Conservation (phyloP, 192 early-diverging fungal genomes). For the Umbelopsis isabellina region DNA sequence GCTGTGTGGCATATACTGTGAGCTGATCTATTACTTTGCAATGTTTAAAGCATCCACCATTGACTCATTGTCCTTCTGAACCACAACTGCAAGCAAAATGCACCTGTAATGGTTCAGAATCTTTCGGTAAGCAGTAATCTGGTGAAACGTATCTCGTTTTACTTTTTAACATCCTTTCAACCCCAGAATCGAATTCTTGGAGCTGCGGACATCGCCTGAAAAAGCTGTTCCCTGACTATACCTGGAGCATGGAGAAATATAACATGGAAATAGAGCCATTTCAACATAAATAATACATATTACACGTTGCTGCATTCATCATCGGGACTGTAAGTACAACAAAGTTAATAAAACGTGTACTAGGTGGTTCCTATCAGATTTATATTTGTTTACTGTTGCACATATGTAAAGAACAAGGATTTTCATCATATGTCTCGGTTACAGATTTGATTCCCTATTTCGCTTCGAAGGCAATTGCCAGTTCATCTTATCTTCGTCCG, state of each 20-base stretch:
- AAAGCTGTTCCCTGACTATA: not conserved
- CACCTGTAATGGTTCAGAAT: constrained; percentile 19
- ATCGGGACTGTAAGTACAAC: too few species aligned
- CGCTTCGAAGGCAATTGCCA: too few species aligned
- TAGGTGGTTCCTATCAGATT: too few species aligned
- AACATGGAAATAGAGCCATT: not conserved
- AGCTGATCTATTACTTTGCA: not conserved
- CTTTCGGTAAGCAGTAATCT: constrained; percentile 9
- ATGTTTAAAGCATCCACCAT: constrained; percentile 50
- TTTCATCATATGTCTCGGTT: too few species aligned
- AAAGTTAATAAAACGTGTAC: too few species aligned
- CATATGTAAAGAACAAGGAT: too few species aligned
- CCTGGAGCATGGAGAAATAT: not conserved
- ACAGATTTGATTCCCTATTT: too few species aligned
- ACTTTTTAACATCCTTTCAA: not conserved
- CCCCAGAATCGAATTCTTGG: not conserved
- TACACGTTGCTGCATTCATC: too few species aligned
- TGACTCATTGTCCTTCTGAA: constrained; percentile 56
- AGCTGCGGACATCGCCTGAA: not conserved
- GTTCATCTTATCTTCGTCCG: too few species aligned
- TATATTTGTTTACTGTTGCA: too few species aligned
- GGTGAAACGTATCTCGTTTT: not conserved
- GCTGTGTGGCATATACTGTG: not conserved
- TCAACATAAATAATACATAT: too few species aligned
- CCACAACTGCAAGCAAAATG: constrained; percentile 44